A percentile compares a stretch with the other conserved stretches of the same genome.
Conservation (phyloP, 1,284 basidiomycete species). For the Trichosporon sp. region DNA sequence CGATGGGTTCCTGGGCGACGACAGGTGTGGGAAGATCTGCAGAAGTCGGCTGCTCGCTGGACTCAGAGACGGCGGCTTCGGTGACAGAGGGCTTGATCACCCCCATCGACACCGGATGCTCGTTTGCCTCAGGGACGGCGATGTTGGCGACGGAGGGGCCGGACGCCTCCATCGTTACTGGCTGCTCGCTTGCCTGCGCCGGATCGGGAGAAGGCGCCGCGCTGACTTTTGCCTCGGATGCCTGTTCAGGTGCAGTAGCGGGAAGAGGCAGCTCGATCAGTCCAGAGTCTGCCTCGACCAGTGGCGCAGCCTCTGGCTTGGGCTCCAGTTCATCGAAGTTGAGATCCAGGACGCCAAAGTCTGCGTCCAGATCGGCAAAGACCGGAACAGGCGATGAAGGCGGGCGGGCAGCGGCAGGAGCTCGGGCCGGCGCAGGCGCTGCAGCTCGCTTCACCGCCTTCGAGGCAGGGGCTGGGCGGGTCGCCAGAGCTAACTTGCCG, state of each 20-base stretch:
- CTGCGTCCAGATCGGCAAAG: neutral
- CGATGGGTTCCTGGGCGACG: neutral
- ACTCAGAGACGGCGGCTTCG: neutral
- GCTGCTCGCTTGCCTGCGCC: neutral
- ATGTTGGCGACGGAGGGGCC: neutral
- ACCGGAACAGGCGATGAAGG: conserved; percentile 1
- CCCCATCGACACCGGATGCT: neutral
- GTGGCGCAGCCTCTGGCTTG: neutral
- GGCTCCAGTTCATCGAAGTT: conserved; percentile 4
- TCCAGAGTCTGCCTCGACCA: neutral
- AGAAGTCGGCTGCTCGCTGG: neutral
- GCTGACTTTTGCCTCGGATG: neutral
- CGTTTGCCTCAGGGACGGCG: neutral
- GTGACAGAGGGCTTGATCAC: neutral
- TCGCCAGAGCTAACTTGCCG: neutral
- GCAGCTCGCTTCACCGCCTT: neutral
- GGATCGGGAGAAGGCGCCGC: neutral
- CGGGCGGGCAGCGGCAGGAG: neutral
- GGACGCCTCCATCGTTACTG: neutral
- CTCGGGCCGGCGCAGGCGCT: neutral
- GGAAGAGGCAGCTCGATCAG: neutral
- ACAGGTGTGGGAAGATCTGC: neutral
- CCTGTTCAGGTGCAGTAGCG: neutral
- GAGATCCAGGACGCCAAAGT: conserved; percentile 14
- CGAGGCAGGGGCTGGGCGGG: neutral